These are phyloP conservation scores for Ceriops zippeliana DNA, from an alignment of 345 rosid genomes.

Conservation along the genomic window DNA sequence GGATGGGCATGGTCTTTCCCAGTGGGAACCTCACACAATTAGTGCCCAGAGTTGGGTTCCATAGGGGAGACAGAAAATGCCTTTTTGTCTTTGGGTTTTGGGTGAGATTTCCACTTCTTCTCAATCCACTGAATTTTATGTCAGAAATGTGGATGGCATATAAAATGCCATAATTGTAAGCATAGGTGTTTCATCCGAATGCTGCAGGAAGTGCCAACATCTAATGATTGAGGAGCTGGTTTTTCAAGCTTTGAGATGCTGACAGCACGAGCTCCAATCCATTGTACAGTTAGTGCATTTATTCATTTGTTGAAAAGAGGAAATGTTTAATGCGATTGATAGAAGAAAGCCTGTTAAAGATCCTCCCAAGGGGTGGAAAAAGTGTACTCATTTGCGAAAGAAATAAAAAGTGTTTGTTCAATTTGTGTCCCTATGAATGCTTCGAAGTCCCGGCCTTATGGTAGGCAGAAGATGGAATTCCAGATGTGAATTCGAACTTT, in stretches of 20 bases:
- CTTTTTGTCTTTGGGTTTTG: neutral
- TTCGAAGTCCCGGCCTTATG: no score
- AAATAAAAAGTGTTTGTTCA: slow-evolving; percentile 12
- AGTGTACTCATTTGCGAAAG: slow-evolving; percentile 21
- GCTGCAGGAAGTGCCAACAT: slow-evolving; percentile 23
- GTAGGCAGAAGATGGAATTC: no score
- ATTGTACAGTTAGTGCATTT: slow-evolving; percentile 54
- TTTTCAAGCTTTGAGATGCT: slow-evolving; percentile 13
- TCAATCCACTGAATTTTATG: neutral
- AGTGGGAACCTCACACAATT: slow-evolving; percentile 5
- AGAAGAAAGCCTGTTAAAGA: slow-evolving; percentile 16
- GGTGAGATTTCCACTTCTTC: neutral
- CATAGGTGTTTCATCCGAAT: slow-evolving; percentile 7
- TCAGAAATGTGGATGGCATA: slow-evolving; percentile 17
- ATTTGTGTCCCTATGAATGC: neutral
- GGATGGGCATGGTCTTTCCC: slow-evolving; percentile 25
- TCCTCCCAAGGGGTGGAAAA: slow-evolving; percentile 11
- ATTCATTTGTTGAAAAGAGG: slow-evolving; percentile 52
- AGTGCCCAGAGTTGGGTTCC: slow-evolving; percentile 12
- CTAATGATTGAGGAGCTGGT: slow-evolving; percentile 31
- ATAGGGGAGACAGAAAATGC: slow-evolving; percentile 11
- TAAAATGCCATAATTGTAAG: slow-evolving; percentile 10
- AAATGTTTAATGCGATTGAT: slow-evolving; percentile 27
- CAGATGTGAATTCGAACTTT: no score
- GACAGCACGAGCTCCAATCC: slow-evolving; percentile 26